A percentile compares a stretch with the other conserved stretches of the same genome.
Evolutionary conservation across 257 asterid genomes (phyloP).

Genomic region (Agastache rugosa): DNA sequence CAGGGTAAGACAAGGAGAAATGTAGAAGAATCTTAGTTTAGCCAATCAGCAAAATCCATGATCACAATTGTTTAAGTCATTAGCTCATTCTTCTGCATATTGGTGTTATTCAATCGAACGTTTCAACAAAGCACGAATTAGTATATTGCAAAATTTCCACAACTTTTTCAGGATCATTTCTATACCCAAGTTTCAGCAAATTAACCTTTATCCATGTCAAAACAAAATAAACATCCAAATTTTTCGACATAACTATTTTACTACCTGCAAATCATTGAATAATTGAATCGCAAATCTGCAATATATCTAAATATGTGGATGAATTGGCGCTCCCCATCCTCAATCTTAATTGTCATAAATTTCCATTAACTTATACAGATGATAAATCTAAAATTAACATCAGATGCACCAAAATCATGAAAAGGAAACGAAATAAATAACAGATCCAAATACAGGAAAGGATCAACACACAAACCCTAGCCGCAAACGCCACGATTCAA

Average conservation of each 20-base stretch:
- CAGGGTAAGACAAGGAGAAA: background rate
- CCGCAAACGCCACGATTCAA: background rate
- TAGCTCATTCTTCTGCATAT: conserved; percentile 21
- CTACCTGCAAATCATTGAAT: background rate
- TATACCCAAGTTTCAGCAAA: background rate
- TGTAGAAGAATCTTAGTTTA: background rate
- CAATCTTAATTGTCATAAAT: background rate
- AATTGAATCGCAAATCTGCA: conserved; percentile 13
- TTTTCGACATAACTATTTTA: background rate
- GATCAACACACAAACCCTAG: conserved; percentile 32
- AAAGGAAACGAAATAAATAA: background rate
- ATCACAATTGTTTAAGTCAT: background rate
- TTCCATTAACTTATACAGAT: background rate
- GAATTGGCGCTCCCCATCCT: conserved; percentile 5
- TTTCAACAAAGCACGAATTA: background rate
- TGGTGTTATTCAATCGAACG: background rate
- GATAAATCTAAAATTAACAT: background rate
- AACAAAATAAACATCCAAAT: background rate
- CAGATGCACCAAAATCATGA: conserved; percentile 20
- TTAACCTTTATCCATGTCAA: background rate
- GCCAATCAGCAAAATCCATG: background rate
- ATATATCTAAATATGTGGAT: background rate
- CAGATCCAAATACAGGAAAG: background rate
- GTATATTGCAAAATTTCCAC: background rate
- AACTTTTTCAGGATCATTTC: conserved; percentile 5